phyloP scores from a whole-genome alignment of 2,329 filamentous ascomycete species.

The Fusarium sp. region DNA sequence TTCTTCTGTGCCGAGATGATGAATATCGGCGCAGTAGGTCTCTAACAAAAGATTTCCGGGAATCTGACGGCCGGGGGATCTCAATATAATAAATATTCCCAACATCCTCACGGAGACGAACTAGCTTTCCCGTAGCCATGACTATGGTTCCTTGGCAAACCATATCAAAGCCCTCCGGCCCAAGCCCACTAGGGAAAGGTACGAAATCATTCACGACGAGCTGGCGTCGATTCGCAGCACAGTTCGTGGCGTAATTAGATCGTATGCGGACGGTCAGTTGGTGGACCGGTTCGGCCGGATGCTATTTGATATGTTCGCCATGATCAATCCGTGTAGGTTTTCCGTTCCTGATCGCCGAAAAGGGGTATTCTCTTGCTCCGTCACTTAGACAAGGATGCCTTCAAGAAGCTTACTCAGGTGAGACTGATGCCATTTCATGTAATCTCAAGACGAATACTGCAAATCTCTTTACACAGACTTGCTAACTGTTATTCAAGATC shows the following conservation, averaged over 20 bases:
- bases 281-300: conserved; percentile 28
- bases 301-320: conserved; percentile 19
- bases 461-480: conserved; percentile 1
- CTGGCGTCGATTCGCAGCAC: conserved; percentile 7
- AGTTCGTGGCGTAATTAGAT: conserved; percentile 19
- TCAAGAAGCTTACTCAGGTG: conserved; percentile 1
- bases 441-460: neutral
- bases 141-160: conserved; percentile 18
- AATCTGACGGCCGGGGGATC: neutral
- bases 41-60: neutral
- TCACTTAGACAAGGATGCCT: conserved; percentile 18
- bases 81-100: conserved; percentile 29
- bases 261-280: conserved; percentile 1
- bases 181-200: conserved; percentile 29
- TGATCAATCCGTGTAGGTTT: neutral
- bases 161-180: conserved; percentile 6
- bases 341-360: conserved; percentile 26
- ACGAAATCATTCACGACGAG: conserved; percentile 25
- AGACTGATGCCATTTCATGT: neutral
- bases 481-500: neutral
- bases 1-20: neutral
- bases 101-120: neutral
- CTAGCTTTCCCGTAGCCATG: conserved; percentile 2
- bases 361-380: neutral
- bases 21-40: neutral